phyloP scores from a whole-genome alignment of 768 basidiomycete genomes.

The Phylloporus sp. region DNA sequence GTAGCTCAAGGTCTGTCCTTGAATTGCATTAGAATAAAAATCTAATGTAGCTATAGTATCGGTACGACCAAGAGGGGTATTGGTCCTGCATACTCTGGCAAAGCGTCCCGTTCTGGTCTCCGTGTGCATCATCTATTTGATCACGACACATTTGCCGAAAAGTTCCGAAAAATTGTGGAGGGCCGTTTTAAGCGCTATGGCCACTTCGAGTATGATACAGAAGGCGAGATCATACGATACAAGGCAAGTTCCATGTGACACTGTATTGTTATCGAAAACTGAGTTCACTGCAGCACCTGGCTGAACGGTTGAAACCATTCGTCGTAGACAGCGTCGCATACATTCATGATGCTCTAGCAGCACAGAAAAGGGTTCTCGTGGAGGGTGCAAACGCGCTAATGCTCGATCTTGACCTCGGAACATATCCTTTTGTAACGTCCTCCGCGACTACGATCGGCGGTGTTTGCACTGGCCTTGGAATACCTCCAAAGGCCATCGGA shows the following conservation, averaged over 20 bases:
- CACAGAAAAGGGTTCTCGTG: slow-evolving; percentile 80
- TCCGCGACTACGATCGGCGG: slow-evolving; percentile 93
- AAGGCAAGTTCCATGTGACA: slow-evolving; percentile 49
- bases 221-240: slow-evolving; percentile 91
- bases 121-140: slow-evolving; percentile 97
- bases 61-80: slow-evolving; percentile 98
- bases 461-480: slow-evolving; percentile 95
- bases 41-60: slow-evolving; percentile 50
- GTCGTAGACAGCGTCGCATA: slow-evolving; percentile 87
- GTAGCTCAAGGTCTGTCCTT: slow-evolving; percentile 68
- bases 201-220: slow-evolving; percentile 96
- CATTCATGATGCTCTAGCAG: slow-evolving; percentile 73
- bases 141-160: slow-evolving; percentile 74
- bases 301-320: slow-evolving; percentile 79
- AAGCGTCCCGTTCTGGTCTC: slow-evolving; percentile 93
- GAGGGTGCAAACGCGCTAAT: slow-evolving; percentile 98
- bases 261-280: not conserved
- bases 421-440: slow-evolving; percentile 96
- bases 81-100: slow-evolving; percentile 97
- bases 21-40: not conserved
- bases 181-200: slow-evolving; percentile 98
- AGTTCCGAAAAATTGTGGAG: slow-evolving; percentile 95
- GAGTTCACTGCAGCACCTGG: slow-evolving; percentile 54
- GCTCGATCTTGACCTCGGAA: slow-evolving; percentile 98
- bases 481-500: slow-evolving; percentile 86